Conservation (phyloP, 23 red algal genomes). For the Gracilaria gracilis region DNA sequence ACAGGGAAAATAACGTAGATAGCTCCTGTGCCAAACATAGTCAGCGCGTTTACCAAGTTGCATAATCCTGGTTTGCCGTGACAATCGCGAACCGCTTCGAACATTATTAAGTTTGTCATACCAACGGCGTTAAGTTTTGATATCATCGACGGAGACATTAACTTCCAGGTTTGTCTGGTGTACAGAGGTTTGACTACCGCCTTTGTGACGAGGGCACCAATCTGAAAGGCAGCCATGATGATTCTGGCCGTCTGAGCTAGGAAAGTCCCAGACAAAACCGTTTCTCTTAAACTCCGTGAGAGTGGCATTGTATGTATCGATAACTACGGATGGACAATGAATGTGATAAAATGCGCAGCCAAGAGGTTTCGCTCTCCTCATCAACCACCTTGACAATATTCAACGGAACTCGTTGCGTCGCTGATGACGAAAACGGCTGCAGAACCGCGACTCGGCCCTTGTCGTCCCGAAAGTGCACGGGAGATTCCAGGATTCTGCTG, state of each 20-base stretch:
- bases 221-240: conserved; percentile 18
- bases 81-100: neutral
- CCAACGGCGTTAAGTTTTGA: conserved; percentile 20
- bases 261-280: neutral
- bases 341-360: too few relatives aligned
- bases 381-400: too few relatives aligned
- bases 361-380: too few relatives aligned
- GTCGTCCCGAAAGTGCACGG: too few relatives aligned
- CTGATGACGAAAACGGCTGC: too few relatives aligned
- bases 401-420: too few relatives aligned
- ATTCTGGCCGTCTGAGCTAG: conserved; percentile 20
- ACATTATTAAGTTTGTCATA: neutral
- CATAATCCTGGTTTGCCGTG: neutral
- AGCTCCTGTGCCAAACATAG: conserved; percentile 32
- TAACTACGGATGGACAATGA: too few relatives aligned
- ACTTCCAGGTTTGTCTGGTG: neutral
- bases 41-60: conserved; percentile 14
- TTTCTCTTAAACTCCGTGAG: too few relatives aligned
- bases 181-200: conserved; percentile 6
- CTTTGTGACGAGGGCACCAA: conserved; percentile 1
- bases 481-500: too few relatives aligned
- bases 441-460: too few relatives aligned
- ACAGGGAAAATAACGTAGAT: conserved; percentile 23
- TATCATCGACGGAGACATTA: conserved; percentile 9
- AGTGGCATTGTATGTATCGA: neutral